phyloP scores from a whole-genome alignment of 768 basidiomycete species.

The Agrocybe pediades region DNA sequence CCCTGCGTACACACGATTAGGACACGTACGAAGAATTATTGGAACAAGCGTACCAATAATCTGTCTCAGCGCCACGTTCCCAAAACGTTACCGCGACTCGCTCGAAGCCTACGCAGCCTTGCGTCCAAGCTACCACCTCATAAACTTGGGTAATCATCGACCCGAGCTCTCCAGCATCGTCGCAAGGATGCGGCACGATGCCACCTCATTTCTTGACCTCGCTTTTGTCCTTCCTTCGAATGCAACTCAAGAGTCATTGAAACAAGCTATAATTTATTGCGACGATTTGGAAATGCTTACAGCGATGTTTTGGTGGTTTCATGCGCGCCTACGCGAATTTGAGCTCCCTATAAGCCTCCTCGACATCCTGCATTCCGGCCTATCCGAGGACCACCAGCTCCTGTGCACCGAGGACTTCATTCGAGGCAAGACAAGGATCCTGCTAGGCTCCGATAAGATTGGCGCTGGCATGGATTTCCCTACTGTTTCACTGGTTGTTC shows the following conservation, averaged over 20 bases:
- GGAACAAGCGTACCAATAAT: slow-evolving; percentile 15
- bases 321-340: slow-evolving; percentile 2
- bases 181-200: slow-evolving; percentile 9
- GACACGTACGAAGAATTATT: slow-evolving; percentile 10
- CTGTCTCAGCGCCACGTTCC: slow-evolving; percentile 17
- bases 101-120: slow-evolving; percentile 13
- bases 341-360: slow-evolving; percentile 8
- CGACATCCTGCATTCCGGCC: slow-evolving; percentile 21
- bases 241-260: slow-evolving; percentile 1
- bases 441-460: slow-evolving; percentile 22
- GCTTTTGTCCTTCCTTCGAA: slow-evolving; percentile 17
- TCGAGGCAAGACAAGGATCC: slow-evolving; percentile 11
- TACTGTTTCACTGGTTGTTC: slow-evolving; percentile 16
- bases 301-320: slow-evolving; percentile 23
- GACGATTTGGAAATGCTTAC: slow-evolving; percentile 20
- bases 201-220: slow-evolving; percentile 17
- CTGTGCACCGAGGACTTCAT: slow-evolving; percentile 14
- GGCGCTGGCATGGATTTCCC: slow-evolving; percentile 22
- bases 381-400: slow-evolving; percentile 21
- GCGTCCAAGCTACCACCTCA: slow-evolving; percentile 10
- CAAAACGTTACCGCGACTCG: slow-evolving; percentile 12
- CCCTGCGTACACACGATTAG: slow-evolving; percentile 12
- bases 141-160: slow-evolving; percentile 20
- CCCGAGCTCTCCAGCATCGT: slow-evolving; percentile 25
- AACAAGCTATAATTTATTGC: slow-evolving; percentile 14